Evolutionary conservation across 371 early-diverging fungal species (phyloP).

Genomic region (Dichotomocladium elegans): DNA sequence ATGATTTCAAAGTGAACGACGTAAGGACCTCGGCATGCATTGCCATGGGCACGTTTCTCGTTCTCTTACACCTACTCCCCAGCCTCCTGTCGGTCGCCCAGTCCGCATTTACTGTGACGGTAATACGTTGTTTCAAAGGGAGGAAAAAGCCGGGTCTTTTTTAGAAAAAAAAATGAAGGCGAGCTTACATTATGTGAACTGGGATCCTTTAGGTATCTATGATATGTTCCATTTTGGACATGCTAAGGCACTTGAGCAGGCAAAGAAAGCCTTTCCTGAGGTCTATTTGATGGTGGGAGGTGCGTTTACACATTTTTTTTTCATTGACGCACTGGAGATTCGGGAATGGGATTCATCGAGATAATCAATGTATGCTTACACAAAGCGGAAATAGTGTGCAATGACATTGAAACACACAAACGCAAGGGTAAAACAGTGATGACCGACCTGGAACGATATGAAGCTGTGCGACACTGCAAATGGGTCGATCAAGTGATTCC

Average conservation of each 20-base stretch:
- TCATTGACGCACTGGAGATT: neutral
- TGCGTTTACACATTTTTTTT: conserved; percentile 22
- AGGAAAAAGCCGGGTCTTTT: neutral
- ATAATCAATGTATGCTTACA: neutral
- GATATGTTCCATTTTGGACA: conserved; percentile 97
- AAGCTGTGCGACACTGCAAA: conserved; percentile 89
- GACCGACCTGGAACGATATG: conserved; percentile 84
- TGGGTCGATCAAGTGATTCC: conserved; percentile 95
- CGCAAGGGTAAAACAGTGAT: conserved; percentile 94
- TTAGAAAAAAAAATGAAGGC: too few relatives aligned
- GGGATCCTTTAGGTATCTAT: conserved; percentile 62
- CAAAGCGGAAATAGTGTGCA: conserved; percentile 58
- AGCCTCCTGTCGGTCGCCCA: conserved; percentile 72
- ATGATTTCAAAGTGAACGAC: conserved; percentile 19
- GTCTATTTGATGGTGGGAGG: conserved; percentile 89
- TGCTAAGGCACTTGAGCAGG: conserved; percentile 89
- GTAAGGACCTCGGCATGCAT: conserved; percentile 7
- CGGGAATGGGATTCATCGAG: too few relatives aligned
- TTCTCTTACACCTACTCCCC: too few relatives aligned
- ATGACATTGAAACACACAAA: conserved; percentile 78
- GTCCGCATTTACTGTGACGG: conserved; percentile 88
- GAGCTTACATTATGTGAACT: neutral
- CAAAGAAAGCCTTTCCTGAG: conserved; percentile 86
- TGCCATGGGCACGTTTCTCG: too few relatives aligned
- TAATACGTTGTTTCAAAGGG: too few relatives aligned